phyloP scores from a whole-genome alignment of 2,329 filamentous ascomycete genomes.

The Epichloe coenophiala region DNA sequence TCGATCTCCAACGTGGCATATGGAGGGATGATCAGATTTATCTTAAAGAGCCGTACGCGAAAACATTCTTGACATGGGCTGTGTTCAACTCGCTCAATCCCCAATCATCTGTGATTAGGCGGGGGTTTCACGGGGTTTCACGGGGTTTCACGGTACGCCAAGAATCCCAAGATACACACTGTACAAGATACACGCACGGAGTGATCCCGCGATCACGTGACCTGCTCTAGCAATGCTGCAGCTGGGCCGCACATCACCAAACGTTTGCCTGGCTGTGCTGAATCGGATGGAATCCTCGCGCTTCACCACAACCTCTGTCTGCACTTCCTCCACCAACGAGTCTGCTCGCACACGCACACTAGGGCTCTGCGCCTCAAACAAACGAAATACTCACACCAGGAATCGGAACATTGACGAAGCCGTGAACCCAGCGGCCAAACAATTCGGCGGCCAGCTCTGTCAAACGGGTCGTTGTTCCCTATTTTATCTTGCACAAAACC shows the following conservation, averaged over 20 bases:
- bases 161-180: too few relatives aligned
- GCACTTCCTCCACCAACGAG: slow-evolving; percentile 4
- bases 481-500: slow-evolving; percentile 1
- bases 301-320: slow-evolving; percentile 2
- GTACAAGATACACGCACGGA: too few relatives aligned
- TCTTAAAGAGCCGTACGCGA: not conserved
- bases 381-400: not conserved
- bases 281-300: slow-evolving; percentile 1
- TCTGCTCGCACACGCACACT: slow-evolving; percentile 4
- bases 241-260: slow-evolving; percentile 18
- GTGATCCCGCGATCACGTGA: slow-evolving; percentile 24
- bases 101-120: too few relatives aligned
- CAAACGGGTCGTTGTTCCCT: not conserved
- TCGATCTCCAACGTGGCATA: not conserved
- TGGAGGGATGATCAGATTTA: not conserved
- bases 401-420: not conserved
- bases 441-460: not conserved
- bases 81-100: too few relatives aligned
- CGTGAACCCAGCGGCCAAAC: not conserved
- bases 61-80: not conserved
- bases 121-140: too few relatives aligned
- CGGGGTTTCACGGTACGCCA: too few relatives aligned
- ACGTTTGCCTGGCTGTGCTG: slow-evolving; percentile 3
- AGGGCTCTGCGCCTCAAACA: slow-evolving; percentile 8
- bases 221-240: slow-evolving; percentile 9